These are phyloP conservation scores for Triangularia setosa DNA, from an alignment of 2,329 filamentous ascomycete species.

Conservation along the genomic window DNA sequence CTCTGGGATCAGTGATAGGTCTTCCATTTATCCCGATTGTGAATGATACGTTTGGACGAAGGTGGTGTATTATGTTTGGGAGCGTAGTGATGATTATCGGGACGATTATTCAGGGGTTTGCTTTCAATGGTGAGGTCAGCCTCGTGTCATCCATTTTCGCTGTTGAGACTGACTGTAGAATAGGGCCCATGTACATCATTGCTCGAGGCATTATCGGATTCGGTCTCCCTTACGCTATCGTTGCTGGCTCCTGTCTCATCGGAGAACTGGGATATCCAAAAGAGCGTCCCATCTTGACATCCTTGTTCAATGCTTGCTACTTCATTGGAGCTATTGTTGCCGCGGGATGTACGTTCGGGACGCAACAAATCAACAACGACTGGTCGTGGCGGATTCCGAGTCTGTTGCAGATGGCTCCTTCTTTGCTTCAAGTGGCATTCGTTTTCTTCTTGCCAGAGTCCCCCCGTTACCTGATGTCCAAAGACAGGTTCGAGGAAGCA, in stretches of 20 bases:
- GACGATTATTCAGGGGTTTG: constrained; percentile 51
- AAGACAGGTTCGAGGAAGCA: constrained; percentile 27
- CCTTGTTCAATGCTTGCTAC: constrained; percentile 57
- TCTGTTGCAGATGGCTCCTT: constrained; percentile 42
- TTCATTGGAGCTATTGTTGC: constrained; percentile 49
- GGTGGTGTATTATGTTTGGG: constrained; percentile 54
- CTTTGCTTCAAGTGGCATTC: constrained; percentile 37
- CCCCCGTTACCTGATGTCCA: constrained; percentile 28
- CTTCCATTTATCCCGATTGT: constrained; percentile 55
- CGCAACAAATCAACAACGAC: constrained; percentile 36
- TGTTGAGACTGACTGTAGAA: not conserved
- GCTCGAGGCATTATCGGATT: constrained; percentile 57
- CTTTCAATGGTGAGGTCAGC: constrained; percentile 35
- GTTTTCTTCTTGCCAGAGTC: constrained; percentile 34
- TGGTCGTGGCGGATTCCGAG: constrained; percentile 44
- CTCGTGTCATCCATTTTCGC: too few species aligned
- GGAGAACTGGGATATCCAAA: constrained; percentile 59
- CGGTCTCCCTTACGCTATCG: constrained; percentile 57
- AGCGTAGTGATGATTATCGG: constrained; percentile 53
- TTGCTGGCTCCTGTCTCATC: constrained; percentile 55
- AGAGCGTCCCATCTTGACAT: constrained; percentile 55
- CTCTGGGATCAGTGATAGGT: constrained; percentile 55
- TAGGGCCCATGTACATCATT: constrained; percentile 52
- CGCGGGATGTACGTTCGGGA: constrained; percentile 47
- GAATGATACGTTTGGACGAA: constrained; percentile 52